phyloP scores from a whole-genome alignment of 2,329 filamentous ascomycete genomes.

The Cadophora sp. region DNA sequence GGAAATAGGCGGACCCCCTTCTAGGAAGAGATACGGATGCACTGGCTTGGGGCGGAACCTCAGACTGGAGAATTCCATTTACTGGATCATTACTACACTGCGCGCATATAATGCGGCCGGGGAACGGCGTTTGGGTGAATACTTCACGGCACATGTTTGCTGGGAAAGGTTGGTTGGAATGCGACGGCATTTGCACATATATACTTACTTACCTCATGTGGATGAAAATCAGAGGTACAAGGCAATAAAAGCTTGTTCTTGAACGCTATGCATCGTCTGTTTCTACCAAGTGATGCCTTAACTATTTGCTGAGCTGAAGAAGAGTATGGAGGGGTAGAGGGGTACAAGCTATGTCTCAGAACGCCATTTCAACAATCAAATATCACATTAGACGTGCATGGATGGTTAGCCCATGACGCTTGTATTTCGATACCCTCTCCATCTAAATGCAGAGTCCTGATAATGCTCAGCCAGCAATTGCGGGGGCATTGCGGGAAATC shows the following conservation, averaged over 20 bases:
- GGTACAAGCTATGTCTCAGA: background rate
- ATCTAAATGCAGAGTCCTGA: too few relatives aligned
- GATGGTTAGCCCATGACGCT: too few relatives aligned
- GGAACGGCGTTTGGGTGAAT: constrained; percentile 11
- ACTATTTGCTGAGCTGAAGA: too few relatives aligned
- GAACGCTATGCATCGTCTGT: background rate
- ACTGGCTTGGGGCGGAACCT: background rate
- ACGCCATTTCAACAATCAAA: too few relatives aligned
- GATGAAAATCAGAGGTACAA: background rate
- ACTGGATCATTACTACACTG: constrained; percentile 11
- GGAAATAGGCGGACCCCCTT: background rate
- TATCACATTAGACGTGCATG: too few relatives aligned
- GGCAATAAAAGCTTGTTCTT: constrained; percentile 17
- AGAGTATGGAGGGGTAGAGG: background rate
- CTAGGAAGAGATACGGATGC: background rate
- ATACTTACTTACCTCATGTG: background rate
- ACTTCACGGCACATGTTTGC: background rate
- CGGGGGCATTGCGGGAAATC: background rate
- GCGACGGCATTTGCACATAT: constrained; percentile 9
- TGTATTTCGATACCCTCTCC: too few relatives aligned
- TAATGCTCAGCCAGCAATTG: too few relatives aligned
- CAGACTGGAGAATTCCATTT: background rate
- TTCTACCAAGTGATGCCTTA: too few relatives aligned
- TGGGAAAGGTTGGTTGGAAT: background rate
- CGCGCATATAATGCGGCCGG: constrained; percentile 9